Evolutionary conservation across 257 asterid species (phyloP).

Genomic region (Galeopsis tetrahit): DNA sequence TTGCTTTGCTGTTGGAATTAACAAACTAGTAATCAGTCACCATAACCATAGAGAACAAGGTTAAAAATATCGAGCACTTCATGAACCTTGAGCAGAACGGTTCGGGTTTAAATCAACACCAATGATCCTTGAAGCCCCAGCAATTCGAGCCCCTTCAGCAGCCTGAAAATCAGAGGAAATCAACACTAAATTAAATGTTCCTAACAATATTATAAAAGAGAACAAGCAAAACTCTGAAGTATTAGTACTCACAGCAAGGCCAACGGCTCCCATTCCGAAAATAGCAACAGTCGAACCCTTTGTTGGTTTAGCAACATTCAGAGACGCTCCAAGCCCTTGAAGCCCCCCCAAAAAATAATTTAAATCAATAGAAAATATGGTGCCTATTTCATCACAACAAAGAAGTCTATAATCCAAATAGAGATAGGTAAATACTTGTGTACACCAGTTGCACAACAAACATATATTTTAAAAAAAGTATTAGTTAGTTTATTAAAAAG

Average conservation of each 20-base stretch:
- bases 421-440: too few relatives aligned
- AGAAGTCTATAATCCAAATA: background rate
- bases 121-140: conserved; percentile 83
- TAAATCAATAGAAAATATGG: conserved; percentile 15
- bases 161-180: conserved; percentile 49
- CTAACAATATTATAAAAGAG: background rate
- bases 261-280: conserved; percentile 88
- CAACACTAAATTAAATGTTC: background rate
- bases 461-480: background rate
- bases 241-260: conserved; percentile 73
- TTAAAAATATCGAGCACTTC: background rate
- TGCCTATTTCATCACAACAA: background rate
- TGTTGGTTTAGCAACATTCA: conserved; percentile 82
- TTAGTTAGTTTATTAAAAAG: too few relatives aligned
- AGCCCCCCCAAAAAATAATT: background rate
- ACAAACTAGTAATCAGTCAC: background rate
- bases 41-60: background rate
- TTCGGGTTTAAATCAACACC: conserved; percentile 72
- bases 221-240: background rate
- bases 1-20: conserved; percentile 63
- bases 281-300: conserved; percentile 77
- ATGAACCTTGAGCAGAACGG: conserved; percentile 46
- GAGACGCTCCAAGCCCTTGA: conserved; percentile 76
- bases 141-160: conserved; percentile 87
- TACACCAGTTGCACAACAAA: too few relatives aligned